These are phyloP conservation scores for Tanozyma kutaoensis DNA, from an alignment of 805 yeast species.

Conservation along the genomic window DNA sequence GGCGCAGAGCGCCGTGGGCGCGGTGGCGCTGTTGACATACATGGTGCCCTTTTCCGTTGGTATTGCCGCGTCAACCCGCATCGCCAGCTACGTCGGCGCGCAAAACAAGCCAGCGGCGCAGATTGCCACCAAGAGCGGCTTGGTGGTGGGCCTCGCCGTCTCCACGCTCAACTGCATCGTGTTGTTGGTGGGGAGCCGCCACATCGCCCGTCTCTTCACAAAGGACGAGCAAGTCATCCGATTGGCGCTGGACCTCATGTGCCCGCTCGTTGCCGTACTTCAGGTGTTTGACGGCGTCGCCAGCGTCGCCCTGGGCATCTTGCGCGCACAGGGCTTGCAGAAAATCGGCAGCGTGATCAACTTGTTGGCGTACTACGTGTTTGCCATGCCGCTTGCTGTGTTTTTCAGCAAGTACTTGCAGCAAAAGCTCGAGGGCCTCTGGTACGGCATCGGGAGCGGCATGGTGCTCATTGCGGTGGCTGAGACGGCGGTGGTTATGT, in stretches of 20 bases:
- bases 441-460: conserved; percentile 66
- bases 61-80: conserved; percentile 29
- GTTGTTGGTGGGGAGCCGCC: conserved; percentile 30
- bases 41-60: conserved; percentile 34
- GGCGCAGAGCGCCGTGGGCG: conserved; percentile 37
- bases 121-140: conserved; percentile 18
- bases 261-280: conserved; percentile 49
- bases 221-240: conserved; percentile 43
- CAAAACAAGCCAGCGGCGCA: conserved; percentile 24
- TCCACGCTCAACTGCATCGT: conserved; percentile 27
- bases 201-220: conserved; percentile 48
- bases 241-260: conserved; percentile 37
- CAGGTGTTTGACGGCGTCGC: conserved; percentile 62
- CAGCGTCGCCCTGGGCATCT: conserved; percentile 56
- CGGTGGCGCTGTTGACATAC: conserved; percentile 29
- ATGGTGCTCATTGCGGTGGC: conserved; percentile 37
- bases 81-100: conserved; percentile 32
- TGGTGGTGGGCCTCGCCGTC: conserved; percentile 15
- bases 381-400: conserved; percentile 59
- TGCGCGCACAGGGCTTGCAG: conserved; percentile 70
- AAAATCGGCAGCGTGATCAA: conserved; percentile 60
- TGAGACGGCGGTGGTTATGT: conserved; percentile 33
- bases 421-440: conserved; percentile 46
- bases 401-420: conserved; percentile 33
- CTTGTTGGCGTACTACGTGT: conserved; percentile 53